A percentile compares a stretch with the other conserved stretches of the same genome.
phyloP scores from a whole-genome alignment of 495 filamentous ascomycete species.

The Podospora pseudocomata region DNA sequence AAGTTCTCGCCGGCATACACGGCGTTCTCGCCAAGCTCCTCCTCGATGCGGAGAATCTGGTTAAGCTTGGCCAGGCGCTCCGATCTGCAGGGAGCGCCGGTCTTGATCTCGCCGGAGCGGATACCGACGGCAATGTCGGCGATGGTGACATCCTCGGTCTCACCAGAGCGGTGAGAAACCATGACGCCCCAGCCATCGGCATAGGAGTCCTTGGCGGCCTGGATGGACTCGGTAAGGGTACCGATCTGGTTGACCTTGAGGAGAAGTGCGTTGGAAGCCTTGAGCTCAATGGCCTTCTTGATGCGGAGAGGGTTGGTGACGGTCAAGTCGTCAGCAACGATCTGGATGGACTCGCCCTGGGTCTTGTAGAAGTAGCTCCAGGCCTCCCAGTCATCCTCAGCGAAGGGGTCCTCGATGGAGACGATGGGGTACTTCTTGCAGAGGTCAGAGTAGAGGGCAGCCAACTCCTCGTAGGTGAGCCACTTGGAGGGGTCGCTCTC shows the following conservation, averaged over 20 bases:
- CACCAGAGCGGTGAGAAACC: conserved; percentile 98
- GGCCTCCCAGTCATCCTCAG: conserved; percentile 84
- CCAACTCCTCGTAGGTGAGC: conserved; percentile 98
- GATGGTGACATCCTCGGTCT: conserved; percentile 99
- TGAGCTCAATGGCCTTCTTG: conserved; percentile 99
- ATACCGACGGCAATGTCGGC: conserved; percentile 96
- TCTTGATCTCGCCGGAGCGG: conserved; percentile 98
- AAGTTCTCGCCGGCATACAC: conserved; percentile 89
- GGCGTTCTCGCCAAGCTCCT: conserved; percentile 91
- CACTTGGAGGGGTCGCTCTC: conserved; percentile 90
- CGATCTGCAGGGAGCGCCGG: conserved; percentile 89
- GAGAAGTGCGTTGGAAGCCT: conserved; percentile 95
- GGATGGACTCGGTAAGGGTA: conserved; percentile 96
- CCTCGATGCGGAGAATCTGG: conserved; percentile 99
- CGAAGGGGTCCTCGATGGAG: conserved; percentile 67
- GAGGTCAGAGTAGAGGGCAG: conserved; percentile 85
- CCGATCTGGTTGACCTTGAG: conserved; percentile 99
- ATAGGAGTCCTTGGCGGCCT: conserved; percentile 99
- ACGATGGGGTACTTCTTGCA: conserved; percentile 97
- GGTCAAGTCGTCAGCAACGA: conserved; percentile 87
- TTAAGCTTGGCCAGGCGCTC: conserved; percentile 99
- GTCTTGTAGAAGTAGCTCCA: conserved; percentile 99
- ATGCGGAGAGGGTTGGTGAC: conserved; percentile 99
- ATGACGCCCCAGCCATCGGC: conserved; percentile 98
- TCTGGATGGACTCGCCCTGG: conserved; percentile 77